Evolutionary conservation across 305 asterid species (phyloP), one percentile per base, ranked within the genome.

Genomic region (Plantago lanceolata): DNA sequence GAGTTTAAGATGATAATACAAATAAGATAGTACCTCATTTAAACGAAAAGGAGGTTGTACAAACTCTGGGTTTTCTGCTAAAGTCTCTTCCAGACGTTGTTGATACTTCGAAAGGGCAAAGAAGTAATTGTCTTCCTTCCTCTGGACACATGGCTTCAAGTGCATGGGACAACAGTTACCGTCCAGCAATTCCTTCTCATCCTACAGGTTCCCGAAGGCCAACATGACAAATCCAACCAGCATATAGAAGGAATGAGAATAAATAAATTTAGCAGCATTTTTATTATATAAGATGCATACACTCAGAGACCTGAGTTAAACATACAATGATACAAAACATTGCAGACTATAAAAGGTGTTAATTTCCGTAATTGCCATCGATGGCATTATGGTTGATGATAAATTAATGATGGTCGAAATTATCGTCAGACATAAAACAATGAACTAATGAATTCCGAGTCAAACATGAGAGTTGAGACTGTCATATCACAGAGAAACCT

Each of bases 81-180:
- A 72, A 75, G 76, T 70, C 19, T 85, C 85, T 76, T 87, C 97
- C 66, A 93, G 61, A 66, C 69, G 81, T 29, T 78, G 79, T 70
- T 93, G 94, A 75, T 89, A 93, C 89, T 93, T 93, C 13, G 99
- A 89, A 55, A 93, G 73, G 43, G 99, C 95, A 83, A 93, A 93
- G 76, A 93, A 93, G 76, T 93, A 93, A 78, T 93, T 93, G 70
- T 89, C 95, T 84, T 93, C 99, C 82, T 85, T 93, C 80, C 91
- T 84, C 64, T 65, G 78, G 48, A 73, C 75, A 72, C 99, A 93
- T 62, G 97, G 96, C 83, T 89, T 83, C 77, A 93, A 78, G 85
- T 93, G 99, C 58, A 82, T 78, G 18, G 99, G 97, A 71, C 99
- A 93, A 71, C 91, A 85, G 66, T 85, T 81, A 67, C 85, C 76